Evolutionary conservation across 176 grass and related monocot species (phyloP), one percentile per base, ranked within the genome.

Genomic region (Elymus sibiricus): DNA sequence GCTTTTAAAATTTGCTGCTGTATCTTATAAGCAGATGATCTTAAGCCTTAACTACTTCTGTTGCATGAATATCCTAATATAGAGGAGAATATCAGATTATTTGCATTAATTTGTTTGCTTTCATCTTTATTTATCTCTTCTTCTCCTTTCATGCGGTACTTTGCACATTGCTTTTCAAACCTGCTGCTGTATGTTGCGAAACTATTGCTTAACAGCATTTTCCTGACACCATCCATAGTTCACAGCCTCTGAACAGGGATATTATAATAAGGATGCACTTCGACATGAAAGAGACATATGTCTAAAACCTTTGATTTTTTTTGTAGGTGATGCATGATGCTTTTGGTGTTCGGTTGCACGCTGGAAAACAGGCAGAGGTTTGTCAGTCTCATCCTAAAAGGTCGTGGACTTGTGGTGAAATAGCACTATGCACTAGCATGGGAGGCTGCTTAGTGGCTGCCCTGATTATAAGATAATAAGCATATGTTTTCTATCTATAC

Each of bases 301-400:
- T 17, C 75, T 76, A 39, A 24, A 80, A 21, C 21, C 19, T 85
- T 86, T 39, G 42, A 14, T 73, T 76, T 14, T 88, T 19, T 40
- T 91, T 90, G 35, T 77, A 98, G 92, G 96, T 98, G 71, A 95
- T 98, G 94, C 88, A 91, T 49, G 96, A 98, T 87, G 93, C 96
- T 64, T 95, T 89, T 94, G 94, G 96, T 61, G 91, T 98, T 87
- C 89, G 96, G 74, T 88, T 95, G 64, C 96, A 98, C 32, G 96
- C 96, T 84, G 96, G 96, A 84, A 98, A 91, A 61, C 96, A 98
- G 87, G 96, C 96, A 88, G 92, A 93, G 91, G 96, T 98, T 90
- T 86, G 77, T 35, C 2, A 49, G 10, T 24, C 46, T 84, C 47
- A 70, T 79, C 61, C 60, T 76, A 84, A 68, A 9, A 87, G 15